Conservation (phyloP, 164 flowering plant species). For the Stephania yunnanensis region DNA sequence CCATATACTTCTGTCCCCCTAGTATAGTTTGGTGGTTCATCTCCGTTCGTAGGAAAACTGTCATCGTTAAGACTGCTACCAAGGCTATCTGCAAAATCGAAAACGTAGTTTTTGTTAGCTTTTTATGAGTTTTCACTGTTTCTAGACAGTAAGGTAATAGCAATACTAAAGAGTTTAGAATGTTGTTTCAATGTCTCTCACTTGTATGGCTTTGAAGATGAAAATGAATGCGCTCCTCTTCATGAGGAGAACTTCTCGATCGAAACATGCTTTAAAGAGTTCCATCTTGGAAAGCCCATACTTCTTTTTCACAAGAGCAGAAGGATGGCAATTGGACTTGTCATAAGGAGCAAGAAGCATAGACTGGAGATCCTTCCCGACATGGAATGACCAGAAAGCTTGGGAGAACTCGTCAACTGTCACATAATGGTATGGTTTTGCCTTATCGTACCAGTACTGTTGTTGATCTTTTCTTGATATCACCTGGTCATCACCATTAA, state of each 20-base stretch:
- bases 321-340: slow-evolving; percentile 27
- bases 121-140: background rate
- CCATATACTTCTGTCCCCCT: slow-evolving; percentile 26
- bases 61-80: slow-evolving; percentile 31
- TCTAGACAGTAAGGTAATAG: background rate
- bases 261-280: slow-evolving; percentile 44
- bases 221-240: slow-evolving; percentile 59
- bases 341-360: slow-evolving; percentile 28
- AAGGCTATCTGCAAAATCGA: slow-evolving; percentile 28
- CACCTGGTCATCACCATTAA: slow-evolving; percentile 19
- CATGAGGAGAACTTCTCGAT: slow-evolving; percentile 55
- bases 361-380: slow-evolving; percentile 21
- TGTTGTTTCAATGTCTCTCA: slow-evolving; percentile 9
- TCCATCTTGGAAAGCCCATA: slow-evolving; percentile 48
- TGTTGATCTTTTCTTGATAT: slow-evolving; percentile 41
- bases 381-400: slow-evolving; percentile 32
- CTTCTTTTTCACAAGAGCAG: slow-evolving; percentile 37
- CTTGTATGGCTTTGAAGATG: slow-evolving; percentile 43
- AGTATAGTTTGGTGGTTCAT: slow-evolving; percentile 25
- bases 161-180: background rate
- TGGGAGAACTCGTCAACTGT: slow-evolving; percentile 26
- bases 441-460: slow-evolving; percentile 37
- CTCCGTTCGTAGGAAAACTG: slow-evolving; percentile 47
- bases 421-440: slow-evolving; percentile 27
- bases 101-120: background rate